A percentile compares a stretch with the other conserved stretches of the same genome.
Evolutionary conservation across 768 basidiomycete genomes (phyloP).

Genomic region (Amanita subjunquillea): DNA sequence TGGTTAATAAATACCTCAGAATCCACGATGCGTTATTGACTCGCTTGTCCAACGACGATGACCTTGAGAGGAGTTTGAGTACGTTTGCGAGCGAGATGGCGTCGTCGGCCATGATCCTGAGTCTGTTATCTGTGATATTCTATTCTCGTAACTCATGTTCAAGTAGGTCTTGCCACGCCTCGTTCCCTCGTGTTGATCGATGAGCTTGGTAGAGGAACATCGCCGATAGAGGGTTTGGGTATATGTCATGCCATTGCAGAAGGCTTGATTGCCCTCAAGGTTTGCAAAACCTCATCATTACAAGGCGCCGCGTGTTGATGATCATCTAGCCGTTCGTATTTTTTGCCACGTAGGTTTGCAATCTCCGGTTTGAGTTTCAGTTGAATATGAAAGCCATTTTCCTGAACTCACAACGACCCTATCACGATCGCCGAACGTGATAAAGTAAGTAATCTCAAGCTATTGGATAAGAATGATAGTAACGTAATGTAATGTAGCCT

Average conservation of each 20-base stretch:
- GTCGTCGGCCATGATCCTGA: constrained; percentile 83
- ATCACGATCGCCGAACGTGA: constrained; percentile 64
- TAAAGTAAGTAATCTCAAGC: constrained; percentile 44
- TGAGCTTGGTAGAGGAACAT: constrained; percentile 90
- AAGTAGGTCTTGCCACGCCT: constrained; percentile 54
- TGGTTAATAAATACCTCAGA: constrained; percentile 21
- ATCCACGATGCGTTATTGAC: constrained; percentile 79
- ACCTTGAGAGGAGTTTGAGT: constrained; percentile 80
- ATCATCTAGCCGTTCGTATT: constrained; percentile 64
- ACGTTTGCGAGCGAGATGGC: constrained; percentile 97
- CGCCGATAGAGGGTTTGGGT: constrained; percentile 71
- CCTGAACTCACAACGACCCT: constrained; percentile 70
- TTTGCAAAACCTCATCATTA: constrained; percentile 17
- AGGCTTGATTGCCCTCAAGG: constrained; percentile 64
- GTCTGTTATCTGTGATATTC: constrained; percentile 19
- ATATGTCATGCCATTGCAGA: constrained; percentile 81
- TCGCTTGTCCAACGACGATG: constrained; percentile 89
- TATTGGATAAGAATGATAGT: not conserved
- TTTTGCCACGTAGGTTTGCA: constrained; percentile 68
- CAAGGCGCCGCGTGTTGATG: not conserved
- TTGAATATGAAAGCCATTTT: constrained; percentile 50
- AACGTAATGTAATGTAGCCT: constrained; percentile 41
- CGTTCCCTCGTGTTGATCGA: constrained; percentile 79
- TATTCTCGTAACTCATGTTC: not conserved
- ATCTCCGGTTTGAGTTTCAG: not conserved